Base-by-base conservation (phyloP, 176 grass and related monocot species). In the Puya raimondii region DNA sequence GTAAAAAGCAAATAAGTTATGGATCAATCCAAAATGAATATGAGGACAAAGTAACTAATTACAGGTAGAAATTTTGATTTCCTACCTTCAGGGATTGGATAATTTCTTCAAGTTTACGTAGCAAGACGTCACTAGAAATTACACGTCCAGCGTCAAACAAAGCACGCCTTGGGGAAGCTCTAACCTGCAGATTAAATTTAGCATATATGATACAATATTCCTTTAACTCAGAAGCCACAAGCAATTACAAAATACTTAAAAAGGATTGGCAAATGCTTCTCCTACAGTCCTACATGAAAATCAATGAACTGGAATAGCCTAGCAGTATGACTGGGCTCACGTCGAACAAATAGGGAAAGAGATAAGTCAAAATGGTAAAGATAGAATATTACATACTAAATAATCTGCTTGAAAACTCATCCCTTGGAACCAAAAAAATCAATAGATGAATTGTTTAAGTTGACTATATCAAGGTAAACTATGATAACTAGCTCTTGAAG, bases 81-180 rank as follows among this genome's bases (percentile, higher is more conserved):
- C 26, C 11, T 64, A 91, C 85, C 79, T 88, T 85, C 68, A 85
- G 72, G 71, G 79, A 88, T 58, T 22, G 71, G 65, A 49, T 78
- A 76, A 91, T 33, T 88, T 88, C 53, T 65, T 85, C 85, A 64
- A 88, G 52, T 72, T 83, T 91, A 78, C 80, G 65, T 49, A 91
- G 85, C 71, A 88, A 83, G 25, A 83, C 3, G 33, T 51, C 75
- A 56, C 75, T 70, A 76, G 79, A 69, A 72, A 78, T 65, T 79
- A 56, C 63, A 23, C 65, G 72, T 57, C 71, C 67, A 26, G 56
- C 67, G 53, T 82, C 66, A 21, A 50, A 49, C 53, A 70, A 22
- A 61, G 26, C 2, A 47, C 1, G 26, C 57, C 59, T 77, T 54
- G 88, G 23, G 25, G 74, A 76, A 68, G 76, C 64, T 80, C 72